Conservation (phyloP, 257 asterid species). For the Verbena officinalis region DNA sequence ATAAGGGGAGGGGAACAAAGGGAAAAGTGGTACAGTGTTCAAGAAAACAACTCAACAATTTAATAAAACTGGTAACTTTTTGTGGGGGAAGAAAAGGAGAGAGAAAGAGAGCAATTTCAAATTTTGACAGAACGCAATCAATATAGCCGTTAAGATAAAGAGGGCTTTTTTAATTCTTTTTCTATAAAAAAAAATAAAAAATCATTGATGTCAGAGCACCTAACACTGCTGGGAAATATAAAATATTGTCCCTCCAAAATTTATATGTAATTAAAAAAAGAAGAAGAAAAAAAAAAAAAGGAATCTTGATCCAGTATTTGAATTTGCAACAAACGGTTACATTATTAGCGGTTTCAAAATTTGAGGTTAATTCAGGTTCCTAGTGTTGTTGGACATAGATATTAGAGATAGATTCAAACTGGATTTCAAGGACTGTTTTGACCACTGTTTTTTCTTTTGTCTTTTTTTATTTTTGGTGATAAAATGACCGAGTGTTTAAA, state of each 20-base stretch:
- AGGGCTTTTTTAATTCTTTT: constrained; percentile 2
- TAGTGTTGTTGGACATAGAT: constrained; percentile 23
- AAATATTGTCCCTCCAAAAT: constrained; percentile 3
- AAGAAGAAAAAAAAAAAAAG: neutral
- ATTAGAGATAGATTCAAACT: constrained; percentile 28
- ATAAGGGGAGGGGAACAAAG: constrained; percentile 32
- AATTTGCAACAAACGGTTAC: constrained; percentile 45
- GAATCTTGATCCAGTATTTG: constrained; percentile 55
- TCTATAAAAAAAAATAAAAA: neutral
- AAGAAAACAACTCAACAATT: constrained; percentile 51
- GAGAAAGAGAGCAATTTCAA: constrained; percentile 54
- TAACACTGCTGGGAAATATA: constrained; percentile 20
- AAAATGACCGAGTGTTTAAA: too few species aligned
- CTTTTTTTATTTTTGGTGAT: too few species aligned
- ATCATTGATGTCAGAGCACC: constrained; percentile 41
- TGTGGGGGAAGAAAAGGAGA: constrained; percentile 22
- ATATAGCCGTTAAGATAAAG: constrained; percentile 59
- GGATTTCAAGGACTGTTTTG: constrained; percentile 20
- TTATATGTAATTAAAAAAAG: neutral
- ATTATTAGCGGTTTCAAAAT: constrained; percentile 29
- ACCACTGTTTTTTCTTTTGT: neutral
- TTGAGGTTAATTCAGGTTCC: constrained; percentile 28
- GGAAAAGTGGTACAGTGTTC: constrained; percentile 45
- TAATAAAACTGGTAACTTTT: constrained; percentile 43
- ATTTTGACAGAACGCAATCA: constrained; percentile 47